Percentiles rank a stretch among this genome's conserved stretches.
Conservation (phyloP, 2,329 filamentous ascomycete genomes). For the Neofusicoccum parvum region DNA sequence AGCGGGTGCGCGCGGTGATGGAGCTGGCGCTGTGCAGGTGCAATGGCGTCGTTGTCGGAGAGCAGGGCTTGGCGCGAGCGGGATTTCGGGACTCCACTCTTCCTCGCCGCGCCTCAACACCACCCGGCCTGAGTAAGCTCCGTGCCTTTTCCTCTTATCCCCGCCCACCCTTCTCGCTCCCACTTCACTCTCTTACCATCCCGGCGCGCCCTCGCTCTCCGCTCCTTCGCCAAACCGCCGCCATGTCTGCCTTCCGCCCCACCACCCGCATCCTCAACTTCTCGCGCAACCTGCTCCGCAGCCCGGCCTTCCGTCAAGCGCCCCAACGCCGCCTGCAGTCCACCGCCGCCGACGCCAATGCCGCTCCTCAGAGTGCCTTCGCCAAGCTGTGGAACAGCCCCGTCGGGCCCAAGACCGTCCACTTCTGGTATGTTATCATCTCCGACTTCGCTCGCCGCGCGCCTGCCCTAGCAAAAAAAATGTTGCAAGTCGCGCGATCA, state of each 20-base stretch:
- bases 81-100: constrained; percentile 18
- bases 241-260: constrained; percentile 57
- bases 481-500: neutral
- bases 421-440: constrained; percentile 76
- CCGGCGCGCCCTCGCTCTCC: neutral
- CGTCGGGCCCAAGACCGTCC: constrained; percentile 73
- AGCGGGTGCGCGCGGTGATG: neutral
- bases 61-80: constrained; percentile 14
- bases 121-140: constrained; percentile 44
- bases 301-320: constrained; percentile 48
- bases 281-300: constrained; percentile 46
- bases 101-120: constrained; percentile 15
- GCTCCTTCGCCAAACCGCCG: constrained; percentile 26
- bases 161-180: constrained; percentile 33
- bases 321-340: constrained; percentile 68
- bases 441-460: neutral
- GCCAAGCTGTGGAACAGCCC: constrained; percentile 66
- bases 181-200: constrained; percentile 36
- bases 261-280: constrained; percentile 60
- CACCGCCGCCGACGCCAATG: constrained; percentile 59
- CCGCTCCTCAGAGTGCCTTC: constrained; percentile 54
- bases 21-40: neutral
- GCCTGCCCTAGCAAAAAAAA: neutral
- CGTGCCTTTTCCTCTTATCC: constrained; percentile 19
- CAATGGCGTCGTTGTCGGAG: constrained; percentile 13